These are phyloP conservation scores for Malassezia sp. DNA, from an alignment of 1,284 basidiomycete genomes.

Conservation along the genomic window DNA sequence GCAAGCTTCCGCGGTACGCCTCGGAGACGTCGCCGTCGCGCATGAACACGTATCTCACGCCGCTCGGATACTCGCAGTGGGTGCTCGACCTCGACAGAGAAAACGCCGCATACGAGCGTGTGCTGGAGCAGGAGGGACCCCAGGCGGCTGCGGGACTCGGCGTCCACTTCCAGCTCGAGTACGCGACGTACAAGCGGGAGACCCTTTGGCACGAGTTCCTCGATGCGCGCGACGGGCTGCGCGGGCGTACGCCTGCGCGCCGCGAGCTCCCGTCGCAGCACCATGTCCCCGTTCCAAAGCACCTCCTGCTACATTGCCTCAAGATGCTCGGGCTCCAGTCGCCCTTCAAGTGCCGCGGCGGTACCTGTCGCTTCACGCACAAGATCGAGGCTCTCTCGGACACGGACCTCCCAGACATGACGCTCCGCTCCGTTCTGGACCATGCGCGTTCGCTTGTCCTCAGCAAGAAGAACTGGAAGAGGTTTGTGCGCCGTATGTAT, in stretches of 20 bases:
- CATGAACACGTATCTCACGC: conserved; percentile 59
- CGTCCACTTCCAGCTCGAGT: conserved; percentile 34
- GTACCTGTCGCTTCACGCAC: conserved; percentile 18
- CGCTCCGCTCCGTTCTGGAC: conserved; percentile 63
- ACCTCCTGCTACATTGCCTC: conserved; percentile 53
- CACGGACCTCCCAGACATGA: conserved; percentile 61
- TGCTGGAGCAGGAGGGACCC: conserved; percentile 6
- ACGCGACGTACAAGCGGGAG: conserved; percentile 32
- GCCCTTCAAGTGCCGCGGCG: conserved; percentile 47
- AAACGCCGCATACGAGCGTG: conserved; percentile 49
- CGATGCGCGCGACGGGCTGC: not conserved
- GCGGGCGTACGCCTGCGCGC: no score
- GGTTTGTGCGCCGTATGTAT: conserved; percentile 61
- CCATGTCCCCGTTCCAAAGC: conserved; percentile 52
- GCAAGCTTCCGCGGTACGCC: conserved; percentile 55
- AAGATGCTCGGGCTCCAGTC: conserved; percentile 1
- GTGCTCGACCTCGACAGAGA: conserved; percentile 58
- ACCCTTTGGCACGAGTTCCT: conserved; percentile 35
- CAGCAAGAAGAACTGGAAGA: conserved; percentile 57
- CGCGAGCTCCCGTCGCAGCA: conserved; percentile 9
- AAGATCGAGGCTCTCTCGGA: conserved; percentile 52
- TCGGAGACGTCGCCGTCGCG: conserved; percentile 61
- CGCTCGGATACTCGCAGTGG: conserved; percentile 73
- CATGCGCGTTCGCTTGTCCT: conserved; percentile 58
- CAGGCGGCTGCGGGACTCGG: conserved; percentile 15